These are phyloP conservation scores for Cryptococcus sp. DNA, from an alignment of 1,284 basidiomycete species.

Conservation along the genomic window DNA sequence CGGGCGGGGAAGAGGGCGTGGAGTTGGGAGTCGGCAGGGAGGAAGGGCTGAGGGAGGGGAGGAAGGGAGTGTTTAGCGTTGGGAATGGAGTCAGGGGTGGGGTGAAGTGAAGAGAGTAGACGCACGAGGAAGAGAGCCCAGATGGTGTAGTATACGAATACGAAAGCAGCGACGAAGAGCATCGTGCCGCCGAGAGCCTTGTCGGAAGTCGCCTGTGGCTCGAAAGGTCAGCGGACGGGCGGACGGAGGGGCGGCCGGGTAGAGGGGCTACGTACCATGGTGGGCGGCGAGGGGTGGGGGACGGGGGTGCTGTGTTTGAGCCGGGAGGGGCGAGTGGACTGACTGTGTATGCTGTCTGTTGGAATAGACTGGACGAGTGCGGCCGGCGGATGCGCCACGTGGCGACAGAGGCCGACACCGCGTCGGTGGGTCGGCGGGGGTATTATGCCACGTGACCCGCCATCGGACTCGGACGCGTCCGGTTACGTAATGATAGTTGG, in stretches of 20 bases:
- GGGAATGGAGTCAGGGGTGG: not conserved
- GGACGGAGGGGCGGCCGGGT: not conserved
- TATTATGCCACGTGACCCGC: too few relatives aligned
- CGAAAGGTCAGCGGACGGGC: not conserved
- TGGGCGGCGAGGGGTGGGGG: not conserved
- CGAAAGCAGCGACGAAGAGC: slow-evolving; percentile 69
- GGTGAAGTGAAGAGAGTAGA: slow-evolving; percentile 12
- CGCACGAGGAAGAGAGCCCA: slow-evolving; percentile 84
- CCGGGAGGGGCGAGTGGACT: not conserved
- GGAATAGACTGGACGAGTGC: not conserved
- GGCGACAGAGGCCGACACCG: not conserved
- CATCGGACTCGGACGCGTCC: too few relatives aligned
- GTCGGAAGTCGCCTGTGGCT: slow-evolving; percentile 67
- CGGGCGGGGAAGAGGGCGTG: slow-evolving; percentile 76
- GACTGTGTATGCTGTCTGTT: too few relatives aligned
- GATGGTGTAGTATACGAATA: slow-evolving; percentile 84
- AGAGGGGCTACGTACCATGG: not conserved
- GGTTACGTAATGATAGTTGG: too few relatives aligned
- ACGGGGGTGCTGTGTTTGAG: not conserved
- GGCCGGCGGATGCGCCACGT: not conserved
- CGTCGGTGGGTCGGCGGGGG: not conserved
- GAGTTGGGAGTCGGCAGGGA: slow-evolving; percentile 66
- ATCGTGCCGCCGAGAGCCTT: slow-evolving; percentile 73
- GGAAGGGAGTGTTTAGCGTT: slow-evolving; percentile 2
- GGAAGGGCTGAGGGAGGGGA: slow-evolving; percentile 72